Evolutionary conservation across 2,329 filamentous ascomycete genomes (phyloP).

Genomic region (Scopulariopsis brevicaulis): DNA sequence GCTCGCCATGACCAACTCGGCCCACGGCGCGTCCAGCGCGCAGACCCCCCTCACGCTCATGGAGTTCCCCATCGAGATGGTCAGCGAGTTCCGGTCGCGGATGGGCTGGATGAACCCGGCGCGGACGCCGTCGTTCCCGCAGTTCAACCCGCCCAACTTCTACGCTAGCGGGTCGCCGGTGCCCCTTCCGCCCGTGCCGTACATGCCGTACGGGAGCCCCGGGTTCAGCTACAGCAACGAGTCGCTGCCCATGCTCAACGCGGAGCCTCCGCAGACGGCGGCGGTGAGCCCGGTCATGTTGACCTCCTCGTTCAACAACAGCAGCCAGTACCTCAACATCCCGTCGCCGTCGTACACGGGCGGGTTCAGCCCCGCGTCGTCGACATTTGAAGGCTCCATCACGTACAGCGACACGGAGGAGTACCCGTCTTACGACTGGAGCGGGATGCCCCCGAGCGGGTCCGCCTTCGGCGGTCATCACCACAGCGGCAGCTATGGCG

Average conservation of each 20-base stretch:
- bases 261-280: conserved; percentile 38
- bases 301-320: conserved; percentile 42
- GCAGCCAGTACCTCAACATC: conserved; percentile 48
- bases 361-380: conserved; percentile 51
- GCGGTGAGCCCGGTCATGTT: conserved; percentile 18
- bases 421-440: conserved; percentile 35
- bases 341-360: conserved; percentile 49
- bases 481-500: conserved; percentile 27
- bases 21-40: conserved; percentile 36
- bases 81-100: conserved; percentile 55
- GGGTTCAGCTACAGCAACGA: conserved; percentile 55
- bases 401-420: conserved; percentile 53
- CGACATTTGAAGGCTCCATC: conserved; percentile 50
- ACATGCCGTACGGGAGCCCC: conserved; percentile 42
- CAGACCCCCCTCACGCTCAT: conserved; percentile 56
- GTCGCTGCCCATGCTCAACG: conserved; percentile 43
- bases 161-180: conserved; percentile 30
- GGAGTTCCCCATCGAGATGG: conserved; percentile 61
- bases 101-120: conserved; percentile 56
- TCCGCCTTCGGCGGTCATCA: conserved; percentile 9
- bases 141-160: conserved; percentile 46
- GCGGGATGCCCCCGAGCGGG: conserved; percentile 28
- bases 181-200: conserved; percentile 29
- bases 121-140: conserved; percentile 48
- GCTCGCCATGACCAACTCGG: conserved; percentile 52